These are phyloP conservation scores for Spatholobus suberectus DNA, from an alignment of 306 rosid genomes.

Conservation along the genomic window DNA sequence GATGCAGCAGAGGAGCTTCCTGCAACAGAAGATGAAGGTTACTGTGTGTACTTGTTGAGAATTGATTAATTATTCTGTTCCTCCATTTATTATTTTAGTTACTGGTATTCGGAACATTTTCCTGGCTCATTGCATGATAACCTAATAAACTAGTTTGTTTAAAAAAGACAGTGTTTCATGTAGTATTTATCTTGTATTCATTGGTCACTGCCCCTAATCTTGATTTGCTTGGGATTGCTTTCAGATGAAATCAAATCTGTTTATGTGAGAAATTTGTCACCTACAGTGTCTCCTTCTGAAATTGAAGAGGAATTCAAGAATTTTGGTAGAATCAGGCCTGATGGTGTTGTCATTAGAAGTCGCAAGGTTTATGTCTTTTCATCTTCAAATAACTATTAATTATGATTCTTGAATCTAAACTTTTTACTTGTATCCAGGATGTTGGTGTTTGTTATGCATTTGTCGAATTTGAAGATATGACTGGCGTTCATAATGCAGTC, in stretches of 20 bases:
- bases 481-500: conserved; percentile 89
- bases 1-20: conserved; percentile 53
- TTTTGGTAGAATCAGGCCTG: conserved; percentile 83
- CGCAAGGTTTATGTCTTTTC: conserved; percentile 71
- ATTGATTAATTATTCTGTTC: conserved; percentile 17
- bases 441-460: conserved; percentile 98
- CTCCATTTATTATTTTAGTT: conserved; percentile 13
- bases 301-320: conserved; percentile 82
- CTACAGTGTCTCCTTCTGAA: conserved; percentile 79
- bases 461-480: conserved; percentile 89
- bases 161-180: conserved; percentile 11
- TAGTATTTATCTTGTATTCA: neutral
- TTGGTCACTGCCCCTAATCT: conserved; percentile 8
- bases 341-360: conserved; percentile 90
- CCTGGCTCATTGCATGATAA: neutral
- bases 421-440: conserved; percentile 65
- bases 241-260: conserved; percentile 92
- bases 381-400: conserved; percentile 29
- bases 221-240: conserved; percentile 41
- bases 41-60: conserved; percentile 32
- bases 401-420: conserved; percentile 32
- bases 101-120: conserved; percentile 10
- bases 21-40: conserved; percentile 56
- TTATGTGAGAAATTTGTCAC: conserved; percentile 85
- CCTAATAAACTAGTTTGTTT: neutral